phyloP scores from a whole-genome alignment of 1,284 basidiomycete genomes.

The Afroboletus lepidellus region DNA sequence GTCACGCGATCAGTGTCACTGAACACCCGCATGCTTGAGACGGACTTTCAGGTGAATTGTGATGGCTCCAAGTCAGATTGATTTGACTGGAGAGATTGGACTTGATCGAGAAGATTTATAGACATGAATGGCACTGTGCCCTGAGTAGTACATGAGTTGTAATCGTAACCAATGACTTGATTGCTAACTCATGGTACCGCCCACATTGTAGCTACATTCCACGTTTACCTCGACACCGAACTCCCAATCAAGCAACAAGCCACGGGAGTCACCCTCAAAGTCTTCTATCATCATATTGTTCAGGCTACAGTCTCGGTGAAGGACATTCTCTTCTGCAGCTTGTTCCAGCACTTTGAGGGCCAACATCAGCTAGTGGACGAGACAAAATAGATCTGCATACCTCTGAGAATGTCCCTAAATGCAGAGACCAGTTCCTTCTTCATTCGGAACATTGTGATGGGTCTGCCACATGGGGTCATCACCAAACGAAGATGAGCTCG shows the following conservation, averaged over 20 bases:
- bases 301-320: background rate
- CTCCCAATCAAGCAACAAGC: background rate
- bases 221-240: background rate
- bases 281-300: background rate
- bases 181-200: background rate
- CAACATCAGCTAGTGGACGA: background rate
- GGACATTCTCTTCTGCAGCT: background rate
- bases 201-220: background rate
- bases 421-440: background rate
- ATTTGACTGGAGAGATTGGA: too few relatives aligned
- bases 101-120: background rate
- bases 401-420: background rate
- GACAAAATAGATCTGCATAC: background rate
- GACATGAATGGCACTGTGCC: background rate
- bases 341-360: background rate
- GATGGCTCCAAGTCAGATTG: too few relatives aligned
- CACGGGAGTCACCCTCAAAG: background rate
- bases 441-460: background rate
- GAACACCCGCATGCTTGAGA: background rate
- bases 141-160: too few relatives aligned
- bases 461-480: background rate
- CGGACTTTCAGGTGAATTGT: background rate
- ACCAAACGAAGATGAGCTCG: background rate
- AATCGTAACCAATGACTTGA: too few relatives aligned
- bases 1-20: background rate